Base-by-base conservation (phyloP, 257 asterid species). In the Mitragyna speciosa region DNA sequence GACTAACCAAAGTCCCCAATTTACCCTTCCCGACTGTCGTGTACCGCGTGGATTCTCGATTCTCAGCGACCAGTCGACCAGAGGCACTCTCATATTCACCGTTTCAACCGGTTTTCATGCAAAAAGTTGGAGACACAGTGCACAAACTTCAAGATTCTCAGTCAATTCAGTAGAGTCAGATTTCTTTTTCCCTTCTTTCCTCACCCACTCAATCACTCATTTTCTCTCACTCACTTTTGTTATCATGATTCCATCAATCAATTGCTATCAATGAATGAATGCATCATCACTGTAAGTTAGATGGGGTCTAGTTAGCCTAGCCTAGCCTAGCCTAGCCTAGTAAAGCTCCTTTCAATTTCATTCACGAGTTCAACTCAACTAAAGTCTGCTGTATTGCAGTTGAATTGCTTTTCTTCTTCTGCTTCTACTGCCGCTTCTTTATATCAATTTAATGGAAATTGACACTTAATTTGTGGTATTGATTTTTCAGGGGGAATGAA, bases 31-130 rank as follows among this genome's bases (percentile, higher is more conserved):
- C 19, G 59, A 56, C 31, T 49, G 59, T n/a, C 69, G 58, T 65
- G 68, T 77, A 77, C 81, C 59, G 81, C 83, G 82, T 79, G 84
- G 82, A 48, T 28, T 81, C 82, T 80, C 90, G 39, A 36, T 36
- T 36, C 39, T 36, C 39, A 78, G 84, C 70, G 72, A 79, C 65
- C 83, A 39, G 70, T 33, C 56, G 73, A 39, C 12, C 78, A 22
- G 47, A 22, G 73, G 5, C n/a, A 24, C 66, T 79, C 51, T 59
- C 56, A 2, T 52, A 43, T 59, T 28, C 20, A 58, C 84, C 80
- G 87, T 85, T 86, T 79, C 77, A 82, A 80, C 91, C 86, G 85
- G 74, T 76, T 80, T 84, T 79, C 90, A 84, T 83, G 91, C 86
- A 82, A 52, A 88, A 77, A 80, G 79, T 81, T 79, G 83, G 76